Evolutionary conservation across 345 rosid genomes (phyloP), one percentile per base, ranked within the genome.

Genomic region (Corchorus capsularis): DNA sequence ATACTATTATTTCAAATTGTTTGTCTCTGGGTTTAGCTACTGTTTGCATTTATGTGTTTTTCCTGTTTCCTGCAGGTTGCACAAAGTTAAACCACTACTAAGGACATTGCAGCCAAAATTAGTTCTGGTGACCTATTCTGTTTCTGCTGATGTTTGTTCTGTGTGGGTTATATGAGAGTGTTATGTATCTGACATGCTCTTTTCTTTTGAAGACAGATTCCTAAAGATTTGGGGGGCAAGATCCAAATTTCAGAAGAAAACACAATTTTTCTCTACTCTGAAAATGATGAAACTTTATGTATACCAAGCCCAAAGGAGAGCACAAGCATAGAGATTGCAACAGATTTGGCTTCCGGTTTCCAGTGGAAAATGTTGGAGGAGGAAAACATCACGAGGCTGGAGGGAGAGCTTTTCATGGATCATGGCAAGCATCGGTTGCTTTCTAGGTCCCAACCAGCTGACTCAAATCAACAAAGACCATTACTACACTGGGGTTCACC

Each of bases 51-150:
- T 32, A 27, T 49, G 19, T 27, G 27, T 6, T 34, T 4, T 13
- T n/a, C 6, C 8, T 32, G 65, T 63, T 17, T 61, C 72, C 75
- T 82, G 72, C 79, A 88, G 94, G 82, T 73, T 77, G 79, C 81
- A 76, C 71, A 90, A 89, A 77, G 73, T 86, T 77, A 79, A 81
- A 67, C 80, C 81, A 16, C 86, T 92, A 63, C 69, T 96, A 69
- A 82, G 82, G 78, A 20, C 76, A 7, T 79, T 95, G 88, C 90
- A 86, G 77, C 99, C 94, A 10, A 90, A 90, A 79, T 72, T 74
- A 54, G 82, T 90, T 71, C 76, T 88, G 94, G 97, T 93, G 91
- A 77, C 37, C 43, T 57, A 56, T 50, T 77, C 46, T 75, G 19
- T 54, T 64, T 62, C 4, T 60, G 52, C 71, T 8, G 60, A 56